Percentiles rank a stretch among this genome's conserved stretches.
These are phyloP conservation scores for Dothiorella sarmentorum DNA, from an alignment of 2,329 filamentous ascomycete species.

Conservation along the genomic window DNA sequence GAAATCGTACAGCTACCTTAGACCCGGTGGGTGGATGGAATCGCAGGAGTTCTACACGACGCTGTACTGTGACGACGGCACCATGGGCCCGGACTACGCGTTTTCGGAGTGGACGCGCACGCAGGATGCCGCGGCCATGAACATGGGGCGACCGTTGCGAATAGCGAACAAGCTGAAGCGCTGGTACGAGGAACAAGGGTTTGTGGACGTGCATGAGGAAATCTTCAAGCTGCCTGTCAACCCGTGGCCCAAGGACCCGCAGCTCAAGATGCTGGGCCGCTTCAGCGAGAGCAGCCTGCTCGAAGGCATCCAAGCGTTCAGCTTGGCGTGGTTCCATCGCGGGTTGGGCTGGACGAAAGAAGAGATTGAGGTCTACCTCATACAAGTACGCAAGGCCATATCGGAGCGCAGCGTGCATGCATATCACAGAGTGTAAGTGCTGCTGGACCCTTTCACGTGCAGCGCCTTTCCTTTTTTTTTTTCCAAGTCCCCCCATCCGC, in stretches of 20 bases:
- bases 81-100: conserved; percentile 48
- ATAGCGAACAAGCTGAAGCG: conserved; percentile 52
- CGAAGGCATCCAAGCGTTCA: conserved; percentile 44
- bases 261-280: conserved; percentile 47
- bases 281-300: conserved; percentile 49
- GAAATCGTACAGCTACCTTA: conserved; percentile 51
- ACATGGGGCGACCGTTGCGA: conserved; percentile 46
- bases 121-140: conserved; percentile 45
- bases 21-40: conserved; percentile 54
- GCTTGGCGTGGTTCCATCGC: conserved; percentile 42
- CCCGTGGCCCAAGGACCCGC: conserved; percentile 49
- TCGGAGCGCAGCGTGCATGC: conserved; percentile 39
- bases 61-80: conserved; percentile 52
- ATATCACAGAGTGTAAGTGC: conserved; percentile 42
- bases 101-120: conserved; percentile 48
- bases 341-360: conserved; percentile 43
- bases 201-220: conserved; percentile 54
- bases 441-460: neutral
- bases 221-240: conserved; percentile 53
- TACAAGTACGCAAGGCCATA: conserved; percentile 40
- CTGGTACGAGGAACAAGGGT: conserved; percentile 56
- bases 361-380: conserved; percentile 45
- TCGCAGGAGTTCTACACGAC: conserved; percentile 43
- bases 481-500: neutral
- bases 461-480: neutral